Conservation (phyloP, 352 stramenopile species). For the Phytophthora chlamydospora region DNA sequence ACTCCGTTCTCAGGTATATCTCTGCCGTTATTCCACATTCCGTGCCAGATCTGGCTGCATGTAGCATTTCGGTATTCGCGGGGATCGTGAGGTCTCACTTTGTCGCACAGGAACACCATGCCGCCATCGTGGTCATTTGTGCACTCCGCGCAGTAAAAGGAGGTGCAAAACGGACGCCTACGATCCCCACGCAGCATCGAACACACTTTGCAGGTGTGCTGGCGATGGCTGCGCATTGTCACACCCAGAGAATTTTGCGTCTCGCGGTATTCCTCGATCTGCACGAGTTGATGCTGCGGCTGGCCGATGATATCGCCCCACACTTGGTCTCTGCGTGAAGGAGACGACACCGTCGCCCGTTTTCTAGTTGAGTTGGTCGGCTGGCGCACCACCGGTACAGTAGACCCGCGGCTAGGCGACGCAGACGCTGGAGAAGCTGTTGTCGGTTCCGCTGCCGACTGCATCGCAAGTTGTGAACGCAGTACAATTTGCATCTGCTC, state of each 20-base stretch:
- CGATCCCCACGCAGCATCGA: slow-evolving; percentile 34
- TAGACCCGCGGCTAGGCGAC: too few relatives aligned
- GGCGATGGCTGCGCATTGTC: slow-evolving; percentile 31
- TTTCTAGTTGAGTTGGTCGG: neutral
- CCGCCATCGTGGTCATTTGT: slow-evolving; percentile 29
- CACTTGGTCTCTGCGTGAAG: slow-evolving; percentile 28
- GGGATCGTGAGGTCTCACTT: slow-evolving; percentile 25
- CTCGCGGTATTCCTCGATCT: slow-evolving; percentile 35
- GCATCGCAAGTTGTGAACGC: slow-evolving; percentile 7
- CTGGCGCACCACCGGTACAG: too few relatives aligned
- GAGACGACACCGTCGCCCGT: neutral
- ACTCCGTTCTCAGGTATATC: slow-evolving; percentile 24
- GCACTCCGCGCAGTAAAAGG: slow-evolving; percentile 37
- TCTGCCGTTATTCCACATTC: slow-evolving; percentile 36
- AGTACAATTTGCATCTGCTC: slow-evolving; percentile 31
- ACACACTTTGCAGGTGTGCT: slow-evolving; percentile 44
- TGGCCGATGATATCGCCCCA: slow-evolving; percentile 35
- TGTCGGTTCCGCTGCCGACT: neutral
- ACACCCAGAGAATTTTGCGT: slow-evolving; percentile 20
- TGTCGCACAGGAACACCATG: slow-evolving; percentile 40
- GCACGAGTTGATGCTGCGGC: slow-evolving; percentile 30
- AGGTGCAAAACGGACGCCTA: slow-evolving; percentile 30
- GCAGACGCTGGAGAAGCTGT: slow-evolving; percentile 3
- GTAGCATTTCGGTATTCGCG: slow-evolving; percentile 30
- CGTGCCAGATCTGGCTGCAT: slow-evolving; percentile 45